phyloP scores from a whole-genome alignment of 169 alveolate species.

The Eimeria praecox region DNA sequence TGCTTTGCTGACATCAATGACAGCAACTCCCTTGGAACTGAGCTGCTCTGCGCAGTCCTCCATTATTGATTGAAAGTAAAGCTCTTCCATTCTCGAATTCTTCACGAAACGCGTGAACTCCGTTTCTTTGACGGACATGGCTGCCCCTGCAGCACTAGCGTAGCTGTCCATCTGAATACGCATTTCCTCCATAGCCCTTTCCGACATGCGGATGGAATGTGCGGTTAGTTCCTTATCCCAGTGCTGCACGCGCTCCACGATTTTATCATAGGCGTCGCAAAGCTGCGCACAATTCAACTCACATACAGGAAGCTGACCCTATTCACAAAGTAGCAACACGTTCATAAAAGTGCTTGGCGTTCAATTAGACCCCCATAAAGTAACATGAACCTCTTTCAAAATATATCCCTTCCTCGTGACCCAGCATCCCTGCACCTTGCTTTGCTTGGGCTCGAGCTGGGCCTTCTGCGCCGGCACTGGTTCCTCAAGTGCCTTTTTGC shows the following conservation, averaged over 20 bases:
- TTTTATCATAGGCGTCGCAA: conserved; percentile 50
- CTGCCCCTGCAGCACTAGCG: conserved; percentile 70
- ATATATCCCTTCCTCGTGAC: not conserved
- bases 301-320: not conserved
- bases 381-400: not conserved
- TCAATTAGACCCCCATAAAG: not conserved
- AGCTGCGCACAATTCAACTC: conserved; percentile 30
- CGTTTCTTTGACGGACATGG: conserved; percentile 66
- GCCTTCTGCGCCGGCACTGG: not conserved
- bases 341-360: not conserved
- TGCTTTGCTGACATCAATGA: conserved; percentile 69
- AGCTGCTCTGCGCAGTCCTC: conserved; percentile 65
- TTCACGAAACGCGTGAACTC: conserved; percentile 73
- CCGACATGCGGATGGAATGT: conserved; percentile 66
- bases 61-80: conserved; percentile 61
- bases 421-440: not conserved
- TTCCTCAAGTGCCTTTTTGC: not conserved
- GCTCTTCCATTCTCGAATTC: conserved; percentile 68
- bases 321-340: not conserved
- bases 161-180: conserved; percentile 70
- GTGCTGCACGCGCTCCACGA: conserved; percentile 60
- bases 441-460: not conserved
- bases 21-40: conserved; percentile 43
- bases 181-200: conserved; percentile 77
- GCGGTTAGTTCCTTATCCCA: conserved; percentile 65